phyloP scores from a whole-genome alignment of 83 land plant genomes.

The Diphasiastrum complanatum region DNA sequence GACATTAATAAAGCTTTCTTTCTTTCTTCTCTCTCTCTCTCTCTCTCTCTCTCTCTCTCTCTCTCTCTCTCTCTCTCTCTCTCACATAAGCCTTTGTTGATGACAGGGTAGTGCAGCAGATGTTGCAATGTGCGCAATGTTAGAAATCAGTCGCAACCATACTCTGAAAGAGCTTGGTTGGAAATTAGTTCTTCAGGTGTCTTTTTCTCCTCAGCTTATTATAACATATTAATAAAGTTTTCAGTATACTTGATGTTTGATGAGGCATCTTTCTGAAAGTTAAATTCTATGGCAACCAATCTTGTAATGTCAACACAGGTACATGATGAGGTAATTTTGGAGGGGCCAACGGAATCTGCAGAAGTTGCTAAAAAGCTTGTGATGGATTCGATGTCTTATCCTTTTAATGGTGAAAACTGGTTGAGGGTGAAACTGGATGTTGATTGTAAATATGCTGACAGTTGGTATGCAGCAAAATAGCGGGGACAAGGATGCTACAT shows the following conservation, averaged over 20 bases:
- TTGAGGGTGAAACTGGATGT: constrained; percentile 77
- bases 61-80: too few species aligned
- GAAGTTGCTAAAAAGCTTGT: constrained; percentile 74
- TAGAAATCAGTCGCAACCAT: constrained; percentile 58
- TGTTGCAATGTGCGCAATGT: constrained; percentile 99
- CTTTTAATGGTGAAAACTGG: constrained; percentile 73
- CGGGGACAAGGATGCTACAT: too few species aligned
- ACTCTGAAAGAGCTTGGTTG: constrained; percentile 76
- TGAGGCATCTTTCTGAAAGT: too few species aligned
- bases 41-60: too few species aligned
- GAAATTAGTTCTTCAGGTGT: constrained; percentile 85
- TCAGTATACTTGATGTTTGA: too few species aligned
- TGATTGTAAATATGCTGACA: constrained; percentile 76
- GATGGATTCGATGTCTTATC: constrained; percentile 76
- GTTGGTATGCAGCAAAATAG: constrained; percentile 94
- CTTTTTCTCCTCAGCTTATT: constrained; percentile 2
- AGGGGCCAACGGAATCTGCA: constrained; percentile 82
- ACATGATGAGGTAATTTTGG: constrained; percentile 95
- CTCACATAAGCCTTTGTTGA: too few species aligned
- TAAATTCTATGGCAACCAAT: too few species aligned
- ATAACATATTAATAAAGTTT: too few species aligned
- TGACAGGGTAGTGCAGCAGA: constrained; percentile 99
- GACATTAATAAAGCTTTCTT: too few species aligned
- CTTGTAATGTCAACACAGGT: too few species aligned
- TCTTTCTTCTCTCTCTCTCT: too few species aligned